Percentiles rank a stretch among this genome's conserved stretches.
Evolutionary conservation across 345 rosid genomes (phyloP).

Genomic region (Salix viminalis): DNA sequence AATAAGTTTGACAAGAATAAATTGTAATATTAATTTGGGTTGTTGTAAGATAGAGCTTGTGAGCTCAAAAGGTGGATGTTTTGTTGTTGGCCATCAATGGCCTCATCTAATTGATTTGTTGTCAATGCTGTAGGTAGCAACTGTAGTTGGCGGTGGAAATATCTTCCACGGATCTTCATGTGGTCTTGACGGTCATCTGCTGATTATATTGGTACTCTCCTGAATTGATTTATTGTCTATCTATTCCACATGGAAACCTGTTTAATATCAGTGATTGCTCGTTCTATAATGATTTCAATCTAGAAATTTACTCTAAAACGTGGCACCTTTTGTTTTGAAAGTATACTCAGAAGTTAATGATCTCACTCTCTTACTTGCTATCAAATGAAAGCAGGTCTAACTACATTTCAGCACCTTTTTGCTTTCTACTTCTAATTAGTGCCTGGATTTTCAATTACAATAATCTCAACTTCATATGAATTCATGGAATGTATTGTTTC

Average conservation of each 20-base stretch:
- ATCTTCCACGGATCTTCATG: constrained; percentile 89
- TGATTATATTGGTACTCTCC: constrained; percentile 71
- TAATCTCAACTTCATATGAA: not conserved
- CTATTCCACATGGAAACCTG: not conserved
- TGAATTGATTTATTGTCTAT: not conserved
- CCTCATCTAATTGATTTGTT: constrained; percentile 3
- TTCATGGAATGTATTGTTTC: not conserved
- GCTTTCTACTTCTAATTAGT: not conserved
- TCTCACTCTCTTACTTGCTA: not conserved
- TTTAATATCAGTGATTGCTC: not conserved
- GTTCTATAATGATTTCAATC: not conserved
- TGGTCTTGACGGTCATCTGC: constrained; percentile 99
- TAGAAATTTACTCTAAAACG: not conserved
- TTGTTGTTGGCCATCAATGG: constrained; percentile 4
- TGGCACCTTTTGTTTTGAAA: not conserved
- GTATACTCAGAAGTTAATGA: not conserved
- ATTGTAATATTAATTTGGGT: not conserved
- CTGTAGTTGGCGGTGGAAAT: constrained; percentile 95
- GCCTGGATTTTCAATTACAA: not conserved
- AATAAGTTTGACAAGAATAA: not conserved
- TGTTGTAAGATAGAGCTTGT: not conserved
- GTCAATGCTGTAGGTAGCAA: constrained; percentile 59
- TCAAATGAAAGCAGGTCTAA: not conserved
- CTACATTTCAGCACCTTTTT: not conserved
- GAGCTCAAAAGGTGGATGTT: not conserved